Evolutionary conservation across 2,329 filamentous ascomycete genomes (phyloP), one percentile per base, ranked within the genome.

Genomic region (Fusarium anguioides): DNA sequence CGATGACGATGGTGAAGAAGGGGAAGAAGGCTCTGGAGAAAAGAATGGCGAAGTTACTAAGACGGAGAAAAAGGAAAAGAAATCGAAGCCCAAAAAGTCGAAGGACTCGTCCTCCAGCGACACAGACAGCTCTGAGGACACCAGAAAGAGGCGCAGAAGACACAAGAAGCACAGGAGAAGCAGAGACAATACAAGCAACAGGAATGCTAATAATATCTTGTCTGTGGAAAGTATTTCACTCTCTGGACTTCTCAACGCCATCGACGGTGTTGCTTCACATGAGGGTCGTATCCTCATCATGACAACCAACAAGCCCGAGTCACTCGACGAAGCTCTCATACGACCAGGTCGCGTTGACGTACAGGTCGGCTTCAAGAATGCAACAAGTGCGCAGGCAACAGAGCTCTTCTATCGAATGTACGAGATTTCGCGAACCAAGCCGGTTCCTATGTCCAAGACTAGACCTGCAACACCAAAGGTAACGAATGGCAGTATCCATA

Each of bases 231-330:
- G 84, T n/a, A 92, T 94, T 68, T 92, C 91, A 1, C 83, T 96
- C 4, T 92, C 91, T 0, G 92, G 92, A 1, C 83, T 96, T 2
- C 84, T 96, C 49, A 96, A 96, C 76, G 90, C 91, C 58, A 93
- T 96, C 60, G 92, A 96, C 72, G 91, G 93, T 53, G 91, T 94
- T 2, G 91, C 90, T 2, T 91, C 89, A 5, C 91, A 92, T 70
- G 92, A 95, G 78, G 92, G 91, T 24, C 86, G 91, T 42, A 86
- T 95, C 14, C 84, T 95, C 18, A 89, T 95, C 79, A 93, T 94
- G 90, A 94, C 92, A 0, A 93, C 91, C 29, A 96, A 95, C 77
- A 86, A 88, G 60, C 89, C 90, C 4, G 89, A 94, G 70, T 83
- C 86, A 15, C 85, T 95, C 0, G 91, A 94, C 73, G 84, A 89